Percentiles rank a stretch among this genome's conserved stretches.
Conservation (phyloP, 129 eudicot genomes). For the Helianthus tuberosus region DNA sequence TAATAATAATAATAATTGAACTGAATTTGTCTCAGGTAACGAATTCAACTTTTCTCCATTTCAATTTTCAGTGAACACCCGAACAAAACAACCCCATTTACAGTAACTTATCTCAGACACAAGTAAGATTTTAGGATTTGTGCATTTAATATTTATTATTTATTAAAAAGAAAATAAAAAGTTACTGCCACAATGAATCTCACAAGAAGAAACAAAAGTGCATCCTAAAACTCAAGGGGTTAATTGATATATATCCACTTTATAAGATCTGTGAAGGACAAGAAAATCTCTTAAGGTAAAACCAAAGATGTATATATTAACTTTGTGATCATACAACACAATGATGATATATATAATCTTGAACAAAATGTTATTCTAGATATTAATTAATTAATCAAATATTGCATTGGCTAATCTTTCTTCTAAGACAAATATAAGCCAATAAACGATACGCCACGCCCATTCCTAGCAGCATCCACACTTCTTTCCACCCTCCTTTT, state of each 20-base stretch:
- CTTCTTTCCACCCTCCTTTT: slow-evolving; percentile 79
- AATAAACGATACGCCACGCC: slow-evolving; percentile 66
- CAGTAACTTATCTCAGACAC: too few relatives aligned
- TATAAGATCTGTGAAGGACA: not conserved
- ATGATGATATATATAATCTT: slow-evolving; percentile 6
- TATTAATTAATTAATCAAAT: slow-evolving; percentile 33
- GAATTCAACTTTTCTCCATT: too few relatives aligned
- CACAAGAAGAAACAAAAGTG: not conserved
- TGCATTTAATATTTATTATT: too few relatives aligned
- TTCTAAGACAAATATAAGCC: slow-evolving; percentile 75
- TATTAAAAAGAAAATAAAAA: too few relatives aligned
- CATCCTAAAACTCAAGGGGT: not conserved
- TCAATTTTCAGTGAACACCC: too few relatives aligned
- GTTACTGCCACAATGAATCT: not conserved
- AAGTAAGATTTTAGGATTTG: too few relatives aligned
- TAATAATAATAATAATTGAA: too few relatives aligned
- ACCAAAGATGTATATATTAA: slow-evolving; percentile 7
- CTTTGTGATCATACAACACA: slow-evolving; percentile 28
- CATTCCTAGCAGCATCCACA: slow-evolving; percentile 90
- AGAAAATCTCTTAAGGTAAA: not conserved
- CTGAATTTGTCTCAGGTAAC: too few relatives aligned
- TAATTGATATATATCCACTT: not conserved
- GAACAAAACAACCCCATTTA: too few relatives aligned
- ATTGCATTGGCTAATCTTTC: slow-evolving; percentile 55
- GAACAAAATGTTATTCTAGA: not conserved